Evolutionary conservation across 371 early-diverging fungal genomes (phyloP).

Genomic region (Mucor racemosus): DNA sequence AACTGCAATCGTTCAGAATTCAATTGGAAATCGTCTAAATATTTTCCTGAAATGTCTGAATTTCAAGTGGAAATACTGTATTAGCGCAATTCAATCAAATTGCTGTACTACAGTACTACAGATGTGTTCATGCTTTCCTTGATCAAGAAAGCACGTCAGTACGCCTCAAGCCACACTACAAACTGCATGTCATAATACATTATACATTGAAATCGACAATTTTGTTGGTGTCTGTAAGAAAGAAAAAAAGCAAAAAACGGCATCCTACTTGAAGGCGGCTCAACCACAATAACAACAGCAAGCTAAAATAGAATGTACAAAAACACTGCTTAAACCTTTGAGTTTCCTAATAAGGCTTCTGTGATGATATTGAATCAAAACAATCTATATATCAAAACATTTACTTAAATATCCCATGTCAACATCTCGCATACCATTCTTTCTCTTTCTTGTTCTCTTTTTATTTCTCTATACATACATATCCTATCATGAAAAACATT

Average conservation of each 20-base stretch:
- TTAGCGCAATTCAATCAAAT: too few relatives aligned
- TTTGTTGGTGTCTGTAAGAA: neutral
- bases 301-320: neutral
- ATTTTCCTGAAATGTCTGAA: too few relatives aligned
- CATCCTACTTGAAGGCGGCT: too few relatives aligned
- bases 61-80: too few relatives aligned
- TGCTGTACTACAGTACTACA: too few relatives aligned
- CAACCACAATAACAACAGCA: neutral
- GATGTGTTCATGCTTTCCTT: too few relatives aligned
- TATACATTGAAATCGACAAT: too few relatives aligned
- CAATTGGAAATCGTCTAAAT: too few relatives aligned
- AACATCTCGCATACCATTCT: neutral
- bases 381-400: too few relatives aligned
- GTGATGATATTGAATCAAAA: slow-evolving; percentile 1
- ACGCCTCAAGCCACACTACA: neutral
- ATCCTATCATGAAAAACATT: neutral
- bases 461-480: neutral
- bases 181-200: neutral
- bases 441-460: neutral
- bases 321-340: neutral
- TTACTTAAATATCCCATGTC: neutral
- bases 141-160: neutral
- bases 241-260: neutral
- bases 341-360: slow-evolving; percentile 4
- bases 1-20: too few relatives aligned